A percentile compares a stretch with the other conserved stretches of the same genome.
Conservation (phyloP, 805 yeast species). For the Saccharomyces kudriavzevii region DNA sequence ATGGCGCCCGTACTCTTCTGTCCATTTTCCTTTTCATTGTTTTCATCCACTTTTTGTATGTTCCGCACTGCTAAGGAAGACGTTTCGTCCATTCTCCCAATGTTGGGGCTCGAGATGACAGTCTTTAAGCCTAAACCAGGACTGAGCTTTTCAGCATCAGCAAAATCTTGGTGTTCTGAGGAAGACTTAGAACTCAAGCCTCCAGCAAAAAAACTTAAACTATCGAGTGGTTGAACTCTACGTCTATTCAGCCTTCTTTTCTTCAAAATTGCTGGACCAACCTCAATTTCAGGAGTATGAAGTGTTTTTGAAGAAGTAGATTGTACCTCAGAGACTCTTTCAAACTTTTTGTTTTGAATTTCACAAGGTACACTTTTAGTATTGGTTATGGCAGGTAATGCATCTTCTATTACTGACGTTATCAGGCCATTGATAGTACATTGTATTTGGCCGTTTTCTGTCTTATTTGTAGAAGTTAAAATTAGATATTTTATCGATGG, state of each 20-base stretch:
- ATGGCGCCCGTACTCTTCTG: neutral
- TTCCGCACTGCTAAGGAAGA: too few relatives aligned
- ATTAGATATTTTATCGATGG: neutral
- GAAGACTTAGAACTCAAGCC: slow-evolving; percentile 16
- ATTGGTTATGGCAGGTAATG: neutral
- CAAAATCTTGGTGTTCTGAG: neutral
- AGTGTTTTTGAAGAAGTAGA: neutral
- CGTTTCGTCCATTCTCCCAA: neutral
- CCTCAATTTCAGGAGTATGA: neutral
- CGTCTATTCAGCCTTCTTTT: slow-evolving; percentile 17
- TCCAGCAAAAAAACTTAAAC: slow-evolving; percentile 35
- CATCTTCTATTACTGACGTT: neutral
- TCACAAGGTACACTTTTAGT: neutral
- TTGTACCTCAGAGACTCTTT: neutral
- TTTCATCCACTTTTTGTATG: neutral
- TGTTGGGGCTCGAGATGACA: neutral
- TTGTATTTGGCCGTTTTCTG: neutral
- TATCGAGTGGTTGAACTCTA: slow-evolving; percentile 30
- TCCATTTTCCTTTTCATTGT: neutral
- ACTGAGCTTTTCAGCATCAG: neutral
- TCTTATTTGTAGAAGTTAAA: neutral
- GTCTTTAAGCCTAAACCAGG: neutral
- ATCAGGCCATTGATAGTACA: neutral
- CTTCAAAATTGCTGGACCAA: slow-evolving; percentile 5
- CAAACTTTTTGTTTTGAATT: neutral